Evolutionary conservation across 306 rosid species (phyloP), one percentile per base, ranked within the genome.

Genomic region (Sicyos baderoa): DNA sequence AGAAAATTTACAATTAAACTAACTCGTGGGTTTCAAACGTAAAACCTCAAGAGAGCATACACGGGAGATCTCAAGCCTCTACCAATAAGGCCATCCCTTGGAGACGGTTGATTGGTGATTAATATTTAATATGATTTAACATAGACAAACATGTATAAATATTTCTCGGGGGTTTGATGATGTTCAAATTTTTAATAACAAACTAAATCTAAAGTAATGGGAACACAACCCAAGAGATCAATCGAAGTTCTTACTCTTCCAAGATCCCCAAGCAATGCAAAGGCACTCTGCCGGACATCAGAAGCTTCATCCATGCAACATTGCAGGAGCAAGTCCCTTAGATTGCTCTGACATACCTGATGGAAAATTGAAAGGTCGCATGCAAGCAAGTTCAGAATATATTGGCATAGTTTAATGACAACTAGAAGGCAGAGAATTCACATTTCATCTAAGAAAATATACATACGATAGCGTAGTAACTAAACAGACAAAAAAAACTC

Each of bases 181-280:
- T 5, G 35, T 64, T 44, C 19, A 44, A 64, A 63, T 29, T 29
- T 29, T 29, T 4, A 25, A 29, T 45, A 64, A 64, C 11, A 64
- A 19, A 64, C 37, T 44, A 42, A 63, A 63, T 10, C 10, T 17
- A 42, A 19, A 18, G 32, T 15, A 57, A 42, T 7, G 5, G 68
- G 19, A 58, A 48, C 10, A 44, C 27, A 55, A 37, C 71, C 71
- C 45, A 48, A 66, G 64, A 35, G 52, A 72, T 49, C 19, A 54
- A 29, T 63, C 32, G 50, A 25, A 56, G 67, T 51, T 12, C 97
- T 86, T 90, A 94, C 99, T 80, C 97, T 85, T 32, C 97, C 97
- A 74, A 90, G 96, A 83, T 94, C 99, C 64, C 99, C 99, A 66
- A 94, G 91, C 75, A 94, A 79, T 18, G 97, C 99, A 85, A 94